Percentiles rank a stretch among this genome's conserved stretches.
Conservation (phyloP, 345 rosid genomes). For the Excoecaria cochinchinensis region DNA sequence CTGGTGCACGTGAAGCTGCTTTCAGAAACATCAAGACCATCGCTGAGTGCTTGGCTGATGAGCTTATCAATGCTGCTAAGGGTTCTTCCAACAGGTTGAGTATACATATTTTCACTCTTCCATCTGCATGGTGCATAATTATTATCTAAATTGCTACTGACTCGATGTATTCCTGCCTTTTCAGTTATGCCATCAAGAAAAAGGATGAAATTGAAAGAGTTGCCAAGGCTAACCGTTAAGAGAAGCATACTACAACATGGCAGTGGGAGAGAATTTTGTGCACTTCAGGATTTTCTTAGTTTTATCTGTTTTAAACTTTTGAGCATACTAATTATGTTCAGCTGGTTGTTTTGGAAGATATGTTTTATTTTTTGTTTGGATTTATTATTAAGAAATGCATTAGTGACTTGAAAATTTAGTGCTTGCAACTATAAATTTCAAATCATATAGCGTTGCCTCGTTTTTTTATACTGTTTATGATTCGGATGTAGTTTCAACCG, state of each 20-base stretch:
- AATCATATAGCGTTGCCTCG: not conserved
- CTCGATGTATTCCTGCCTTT: not conserved
- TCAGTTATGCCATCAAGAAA: constrained; percentile 91
- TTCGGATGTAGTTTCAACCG: too few species aligned
- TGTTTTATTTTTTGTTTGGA: not conserved
- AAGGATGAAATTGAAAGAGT: constrained; percentile 97
- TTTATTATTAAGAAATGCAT: not conserved
- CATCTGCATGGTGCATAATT: not conserved
- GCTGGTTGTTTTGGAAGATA: not conserved
- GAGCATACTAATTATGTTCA: constrained; percentile 1
- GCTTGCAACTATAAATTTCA: not conserved
- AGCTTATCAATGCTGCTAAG: constrained; percentile 94
- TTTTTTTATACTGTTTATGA: too few species aligned
- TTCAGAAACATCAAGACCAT: constrained; percentile 89
- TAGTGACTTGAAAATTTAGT: not conserved
- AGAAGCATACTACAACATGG: not conserved
- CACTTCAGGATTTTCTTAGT: not conserved
- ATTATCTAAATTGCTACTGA: not conserved
- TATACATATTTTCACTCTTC: not conserved
- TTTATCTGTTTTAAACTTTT: not conserved
- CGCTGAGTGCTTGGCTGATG: constrained; percentile 97
- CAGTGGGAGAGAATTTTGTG: constrained; percentile 4
- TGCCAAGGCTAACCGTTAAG: constrained; percentile 96
- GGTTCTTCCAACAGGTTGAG: constrained; percentile 92
- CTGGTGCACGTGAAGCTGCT: constrained; percentile 95